These are phyloP conservation scores for Candida nitratophila DNA, from an alignment of 805 yeast species.

Conservation along the genomic window DNA sequence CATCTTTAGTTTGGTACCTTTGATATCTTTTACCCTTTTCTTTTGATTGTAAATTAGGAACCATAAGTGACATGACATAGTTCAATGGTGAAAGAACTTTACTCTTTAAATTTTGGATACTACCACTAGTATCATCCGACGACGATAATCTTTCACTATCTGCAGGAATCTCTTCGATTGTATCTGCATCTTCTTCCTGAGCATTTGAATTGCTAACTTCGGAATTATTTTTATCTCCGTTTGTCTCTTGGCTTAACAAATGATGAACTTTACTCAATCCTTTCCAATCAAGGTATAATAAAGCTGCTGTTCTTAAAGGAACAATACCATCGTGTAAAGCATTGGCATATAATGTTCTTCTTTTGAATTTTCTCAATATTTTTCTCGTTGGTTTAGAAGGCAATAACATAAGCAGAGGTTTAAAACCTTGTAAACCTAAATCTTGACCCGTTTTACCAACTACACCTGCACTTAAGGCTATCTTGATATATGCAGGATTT, in stretches of 20 bases:
- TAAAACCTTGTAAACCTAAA: constrained; percentile 51
- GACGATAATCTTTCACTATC: constrained; percentile 9
- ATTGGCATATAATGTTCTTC: constrained; percentile 85
- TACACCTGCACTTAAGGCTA: constrained; percentile 80
- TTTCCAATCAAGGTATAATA: constrained; percentile 79
- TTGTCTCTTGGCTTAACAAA: constrained; percentile 8
- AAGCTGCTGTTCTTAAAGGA: constrained; percentile 84
- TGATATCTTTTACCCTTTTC: constrained; percentile 15
- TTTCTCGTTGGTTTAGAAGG: constrained; percentile 71
- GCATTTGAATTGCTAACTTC: neutral
- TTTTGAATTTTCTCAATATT: constrained; percentile 52
- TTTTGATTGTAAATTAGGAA: constrained; percentile 23
- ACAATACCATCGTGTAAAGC: constrained; percentile 92
- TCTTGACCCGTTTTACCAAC: constrained; percentile 94
- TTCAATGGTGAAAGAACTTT: constrained; percentile 33
- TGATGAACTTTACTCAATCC: constrained; percentile 50
- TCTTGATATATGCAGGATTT: constrained; percentile 76
- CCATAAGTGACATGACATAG: constrained; percentile 37
- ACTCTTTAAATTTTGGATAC: constrained; percentile 12
- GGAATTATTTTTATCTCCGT: neutral
- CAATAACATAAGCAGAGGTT: constrained; percentile 66
- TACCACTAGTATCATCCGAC: neutral
- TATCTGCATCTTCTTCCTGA: neutral
- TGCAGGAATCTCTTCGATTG: constrained; percentile 25
- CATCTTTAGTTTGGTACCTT: constrained; percentile 23